These are phyloP conservation scores for Russula foetens DNA, from an alignment of 768 basidiomycete species.

Conservation along the genomic window DNA sequence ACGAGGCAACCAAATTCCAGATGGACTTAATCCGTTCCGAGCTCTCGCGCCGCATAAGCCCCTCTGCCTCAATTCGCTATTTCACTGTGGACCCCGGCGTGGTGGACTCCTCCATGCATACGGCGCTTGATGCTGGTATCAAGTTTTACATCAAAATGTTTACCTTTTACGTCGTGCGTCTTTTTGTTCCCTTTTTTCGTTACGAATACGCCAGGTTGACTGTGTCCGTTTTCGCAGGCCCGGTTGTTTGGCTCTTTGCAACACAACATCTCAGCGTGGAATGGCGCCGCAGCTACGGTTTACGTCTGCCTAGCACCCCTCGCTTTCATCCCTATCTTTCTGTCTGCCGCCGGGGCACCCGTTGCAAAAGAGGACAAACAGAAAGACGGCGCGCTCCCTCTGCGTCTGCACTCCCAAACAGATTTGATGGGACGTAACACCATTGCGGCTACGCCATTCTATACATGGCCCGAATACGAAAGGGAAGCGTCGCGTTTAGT, in stretches of 20 bases:
- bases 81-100: constrained; percentile 64
- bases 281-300: constrained; percentile 59
- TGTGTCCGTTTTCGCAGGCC: too few relatives aligned
- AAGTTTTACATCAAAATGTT: constrained; percentile 35
- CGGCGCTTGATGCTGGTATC: constrained; percentile 37
- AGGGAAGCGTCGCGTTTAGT: constrained; percentile 41
- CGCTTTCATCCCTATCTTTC: constrained; percentile 36
- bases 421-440: constrained; percentile 47
- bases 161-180: too few relatives aligned
- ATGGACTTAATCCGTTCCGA: constrained; percentile 55
- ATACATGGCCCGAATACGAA: constrained; percentile 44
- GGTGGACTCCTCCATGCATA: constrained; percentile 55
- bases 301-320: constrained; percentile 59
- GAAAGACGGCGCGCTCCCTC: constrained; percentile 27
- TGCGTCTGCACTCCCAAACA: constrained; percentile 49
- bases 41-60: constrained; percentile 40
- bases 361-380: constrained; percentile 15
- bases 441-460: constrained; percentile 42
- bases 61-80: constrained; percentile 37
- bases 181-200: too few relatives aligned
- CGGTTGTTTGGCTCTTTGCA: constrained; percentile 60
- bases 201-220: too few relatives aligned
- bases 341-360: not conserved
- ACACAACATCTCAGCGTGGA: constrained; percentile 53
- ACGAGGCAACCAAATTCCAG: constrained; percentile 70